Base-by-base conservation (phyloP, 805 yeast species). In the Debaryomyces maramus region DNA sequence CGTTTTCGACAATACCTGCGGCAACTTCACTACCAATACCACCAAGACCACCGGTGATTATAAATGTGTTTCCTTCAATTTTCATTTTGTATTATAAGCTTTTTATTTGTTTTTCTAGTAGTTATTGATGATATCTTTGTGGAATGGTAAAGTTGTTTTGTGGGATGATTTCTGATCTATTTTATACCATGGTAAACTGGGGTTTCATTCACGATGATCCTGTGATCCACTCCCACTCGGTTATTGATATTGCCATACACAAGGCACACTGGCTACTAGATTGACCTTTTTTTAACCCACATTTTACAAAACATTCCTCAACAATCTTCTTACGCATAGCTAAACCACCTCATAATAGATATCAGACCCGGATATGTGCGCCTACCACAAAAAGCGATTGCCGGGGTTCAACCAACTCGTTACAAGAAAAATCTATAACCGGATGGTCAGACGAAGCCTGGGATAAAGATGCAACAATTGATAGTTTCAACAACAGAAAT, bases 21-120 rank as follows among this genome's bases (percentile, higher is more conserved):
- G 43, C 50, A 21, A 46, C 45, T 7, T 29, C 43, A 18, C 34
- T 28, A 4, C 51, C 51, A 23, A 46, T 46, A 5, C 51, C 51
- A n/a, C 51, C 49, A n/a, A 46, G 36, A 16, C 51, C 51, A 30
- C 51, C 50, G 36, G 51, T 46, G 32, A 46, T 22, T 20, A 46
- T 46, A 31, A 45, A 46, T 26, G 50, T 46, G 33, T 46, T 45
- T 20, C 50, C 50, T 38, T 33, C 27, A 21, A 32, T 32, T 21
- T 32, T 32, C 34, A 32, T 32, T 32, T 21, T 32, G 23, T 32
- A 11, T 21, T 32, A 17, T 18, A 18, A 17, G 34, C 35, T 32
- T 11, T 19, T 17, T 17, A 11, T 17, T 32, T 5, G 35, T 7
- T 32, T 32, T 32, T 11, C 35, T 32, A 19, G 35, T 32, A 32